Conservation (phyloP, 345 rosid genomes). For the rapeseed (Brassica napus) region Da-Ae NC_063442.1:7316501-7317000, state of each 20-base stretch:
- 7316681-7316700: constrained; percentile 98
- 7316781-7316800: constrained; percentile 97
- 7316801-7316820: constrained; percentile 98
- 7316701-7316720: constrained; percentile 79
- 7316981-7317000: background rate
- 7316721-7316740: constrained; percentile 80
- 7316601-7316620: constrained; percentile 89
- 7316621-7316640: constrained; percentile 99
- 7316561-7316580: constrained; percentile 80
- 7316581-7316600: constrained; percentile 79
- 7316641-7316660: constrained; percentile 95
- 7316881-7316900: constrained; percentile 98
- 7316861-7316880: constrained; percentile 97
- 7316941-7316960: constrained; percentile 2
- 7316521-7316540: constrained; percentile 73
- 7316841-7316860: constrained; percentile 94
- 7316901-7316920: constrained; percentile 99
- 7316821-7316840: constrained; percentile 98
- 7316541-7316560: constrained; percentile 80
- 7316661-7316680: constrained; percentile 95
- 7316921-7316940: constrained; percentile 92
- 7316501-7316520: constrained; percentile 72
- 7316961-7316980: constrained; percentile 10
- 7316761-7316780: constrained; percentile 79
- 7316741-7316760: constrained; percentile 86